Conservation (phyloP, 2,329 filamentous ascomycete species). For the Paramyrothecium sp. region DNA sequence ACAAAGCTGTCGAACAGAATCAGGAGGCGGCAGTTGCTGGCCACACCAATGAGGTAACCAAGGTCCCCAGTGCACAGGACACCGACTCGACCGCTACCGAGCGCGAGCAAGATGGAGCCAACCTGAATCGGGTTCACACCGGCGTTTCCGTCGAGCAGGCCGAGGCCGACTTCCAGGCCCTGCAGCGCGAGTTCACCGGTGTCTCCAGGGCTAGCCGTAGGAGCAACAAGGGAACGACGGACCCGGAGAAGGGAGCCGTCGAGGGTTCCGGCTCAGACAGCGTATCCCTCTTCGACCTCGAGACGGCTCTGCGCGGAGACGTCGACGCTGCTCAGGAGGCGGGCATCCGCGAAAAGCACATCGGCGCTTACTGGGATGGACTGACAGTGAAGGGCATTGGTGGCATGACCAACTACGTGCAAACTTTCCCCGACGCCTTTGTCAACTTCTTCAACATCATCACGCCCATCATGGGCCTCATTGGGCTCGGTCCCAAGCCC, state of each 20-base stretch:
- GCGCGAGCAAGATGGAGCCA: constrained; percentile 12
- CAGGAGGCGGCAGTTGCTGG: constrained; percentile 26
- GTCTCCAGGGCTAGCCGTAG: constrained; percentile 50
- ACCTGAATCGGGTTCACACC: constrained; percentile 4
- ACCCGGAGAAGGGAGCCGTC: constrained; percentile 57
- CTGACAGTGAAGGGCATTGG: constrained; percentile 75
- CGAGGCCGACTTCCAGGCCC: constrained; percentile 67
- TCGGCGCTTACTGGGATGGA: constrained; percentile 76
- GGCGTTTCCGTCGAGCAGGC: constrained; percentile 67
- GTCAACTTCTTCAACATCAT: constrained; percentile 74
- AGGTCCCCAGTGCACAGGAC: constrained; percentile 19
- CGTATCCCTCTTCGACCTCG: constrained; percentile 67
- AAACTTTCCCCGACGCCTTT: constrained; percentile 77
- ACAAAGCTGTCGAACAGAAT: constrained; percentile 23
- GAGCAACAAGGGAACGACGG: constrained; percentile 27
- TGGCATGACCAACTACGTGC: constrained; percentile 68
- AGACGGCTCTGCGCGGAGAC: constrained; percentile 69
- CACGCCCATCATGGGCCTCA: constrained; percentile 59
- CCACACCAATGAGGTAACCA: constrained; percentile 20
- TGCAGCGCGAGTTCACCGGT: constrained; percentile 60
- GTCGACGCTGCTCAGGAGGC: constrained; percentile 70
- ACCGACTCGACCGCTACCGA: constrained; percentile 25
- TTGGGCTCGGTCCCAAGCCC: constrained; percentile 67
- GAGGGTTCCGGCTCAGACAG: constrained; percentile 38
- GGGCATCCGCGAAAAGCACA: constrained; percentile 78